phyloP scores from a whole-genome alignment of 768 basidiomycete species.

The Lentinula boryana region DNA sequence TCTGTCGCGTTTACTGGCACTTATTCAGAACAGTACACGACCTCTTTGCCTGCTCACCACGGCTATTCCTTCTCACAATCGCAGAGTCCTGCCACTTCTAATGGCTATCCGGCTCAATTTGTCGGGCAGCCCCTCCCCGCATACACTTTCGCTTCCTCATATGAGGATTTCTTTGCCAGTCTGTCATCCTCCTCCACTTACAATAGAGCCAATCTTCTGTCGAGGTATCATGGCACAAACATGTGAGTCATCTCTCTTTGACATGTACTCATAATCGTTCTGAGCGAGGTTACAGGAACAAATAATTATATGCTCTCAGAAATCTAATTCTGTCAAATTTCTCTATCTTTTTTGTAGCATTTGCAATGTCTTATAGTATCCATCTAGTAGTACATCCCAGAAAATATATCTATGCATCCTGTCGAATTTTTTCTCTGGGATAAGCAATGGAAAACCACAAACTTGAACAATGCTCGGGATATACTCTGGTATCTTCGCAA shows the following conservation, averaged over 20 bases:
- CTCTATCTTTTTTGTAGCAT: too few relatives aligned
- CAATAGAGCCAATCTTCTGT: not conserved
- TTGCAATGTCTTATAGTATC: too few relatives aligned
- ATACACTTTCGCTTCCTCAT: not conserved
- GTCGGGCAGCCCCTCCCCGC: not conserved
- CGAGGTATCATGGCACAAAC: not conserved
- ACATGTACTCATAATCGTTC: not conserved
- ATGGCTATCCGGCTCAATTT: not conserved
- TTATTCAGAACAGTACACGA: not conserved
- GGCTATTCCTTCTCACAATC: not conserved
- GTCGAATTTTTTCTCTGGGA: too few relatives aligned
- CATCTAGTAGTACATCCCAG: too few relatives aligned
- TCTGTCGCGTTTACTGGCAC: not conserved
- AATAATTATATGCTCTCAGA: too few relatives aligned
- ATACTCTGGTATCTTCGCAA: too few relatives aligned
- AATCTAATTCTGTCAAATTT: too few relatives aligned
- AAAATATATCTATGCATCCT: too few relatives aligned
- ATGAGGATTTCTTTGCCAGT: not conserved
- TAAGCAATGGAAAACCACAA: too few relatives aligned
- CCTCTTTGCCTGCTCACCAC: not conserved
- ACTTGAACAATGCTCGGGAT: too few relatives aligned
- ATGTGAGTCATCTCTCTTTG: not conserved
- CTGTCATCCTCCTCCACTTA: not conserved
- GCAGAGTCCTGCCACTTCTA: not conserved
- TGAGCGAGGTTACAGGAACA: too few relatives aligned